These are phyloP conservation scores for Multifurca ochricompacta DNA, from an alignment of 768 basidiomycete species.

Conservation along the genomic window DNA sequence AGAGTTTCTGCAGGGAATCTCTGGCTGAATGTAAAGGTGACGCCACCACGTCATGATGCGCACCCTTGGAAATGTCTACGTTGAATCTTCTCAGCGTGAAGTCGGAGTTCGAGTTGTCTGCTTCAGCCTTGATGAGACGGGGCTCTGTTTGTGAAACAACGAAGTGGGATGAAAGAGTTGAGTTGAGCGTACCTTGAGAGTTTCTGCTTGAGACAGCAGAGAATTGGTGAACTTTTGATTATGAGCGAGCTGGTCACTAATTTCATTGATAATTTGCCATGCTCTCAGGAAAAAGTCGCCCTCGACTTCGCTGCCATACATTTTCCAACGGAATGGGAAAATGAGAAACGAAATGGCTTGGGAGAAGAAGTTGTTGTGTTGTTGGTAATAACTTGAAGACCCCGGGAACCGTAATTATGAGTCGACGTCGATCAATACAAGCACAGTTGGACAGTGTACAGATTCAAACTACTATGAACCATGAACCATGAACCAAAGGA, in stretches of 20 bases:
- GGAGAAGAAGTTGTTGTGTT: too few species aligned
- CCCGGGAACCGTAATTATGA: background rate
- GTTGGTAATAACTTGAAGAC: too few species aligned
- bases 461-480: background rate
- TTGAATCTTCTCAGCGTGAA: slow-evolving; percentile 38
- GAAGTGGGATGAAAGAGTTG: background rate
- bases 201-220: slow-evolving; percentile 35
- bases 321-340: background rate
- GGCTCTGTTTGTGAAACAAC: background rate
- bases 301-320: slow-evolving; percentile 18
- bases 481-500: too few species aligned
- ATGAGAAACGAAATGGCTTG: background rate
- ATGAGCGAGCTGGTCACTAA: slow-evolving; percentile 35
- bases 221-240: slow-evolving; percentile 36
- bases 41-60: background rate
- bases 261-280: slow-evolving; percentile 27
- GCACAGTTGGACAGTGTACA: background rate
- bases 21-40: background rate
- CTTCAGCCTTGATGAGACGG: slow-evolving; percentile 14
- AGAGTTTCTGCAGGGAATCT: slow-evolving; percentile 61
- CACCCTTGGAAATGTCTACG: slow-evolving; percentile 37
- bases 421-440: background rate
- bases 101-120: slow-evolving; percentile 29
- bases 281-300: slow-evolving; percentile 15
- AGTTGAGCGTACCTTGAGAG: slow-evolving; percentile 34